These are phyloP conservation scores for Talaromyces sp. DNA, from an alignment of 2,329 filamentous ascomycete species.

Conservation along the genomic window DNA sequence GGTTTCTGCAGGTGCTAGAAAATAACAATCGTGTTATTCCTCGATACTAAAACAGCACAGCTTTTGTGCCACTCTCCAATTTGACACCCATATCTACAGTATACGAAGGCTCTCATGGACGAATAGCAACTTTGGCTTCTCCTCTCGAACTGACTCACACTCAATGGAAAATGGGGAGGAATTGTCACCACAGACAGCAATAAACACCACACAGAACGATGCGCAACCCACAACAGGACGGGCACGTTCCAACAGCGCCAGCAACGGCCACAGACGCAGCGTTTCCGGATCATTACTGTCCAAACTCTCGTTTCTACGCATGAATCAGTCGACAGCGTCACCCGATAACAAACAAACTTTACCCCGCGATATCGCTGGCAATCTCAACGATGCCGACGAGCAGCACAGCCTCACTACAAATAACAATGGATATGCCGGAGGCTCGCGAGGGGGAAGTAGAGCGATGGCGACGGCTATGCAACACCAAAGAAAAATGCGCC, in stretches of 20 bases:
- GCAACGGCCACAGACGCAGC: slow-evolving; percentile 38
- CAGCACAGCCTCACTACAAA: neutral
- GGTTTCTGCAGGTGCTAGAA: neutral
- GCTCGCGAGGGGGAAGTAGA: slow-evolving; percentile 36
- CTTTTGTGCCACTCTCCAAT: neutral
- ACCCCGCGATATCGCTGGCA: slow-evolving; percentile 27
- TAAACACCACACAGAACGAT: slow-evolving; percentile 23
- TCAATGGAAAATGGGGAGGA: slow-evolving; percentile 35
- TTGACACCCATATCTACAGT: neutral
- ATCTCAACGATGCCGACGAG: slow-evolving; percentile 15
- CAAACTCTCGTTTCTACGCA: slow-evolving; percentile 63
- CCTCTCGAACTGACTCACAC: neutral
- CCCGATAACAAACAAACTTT: neutral
- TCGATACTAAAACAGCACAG: neutral
- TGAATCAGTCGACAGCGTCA: slow-evolving; percentile 29
- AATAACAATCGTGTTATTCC: neutral
- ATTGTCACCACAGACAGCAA: slow-evolving; percentile 20
- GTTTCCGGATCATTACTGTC: slow-evolving; percentile 63
- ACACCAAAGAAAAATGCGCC: slow-evolving; percentile 54
- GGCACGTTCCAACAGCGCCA: slow-evolving; percentile 30
- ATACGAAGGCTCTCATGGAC: neutral
- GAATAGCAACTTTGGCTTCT: neutral
- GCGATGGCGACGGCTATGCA: slow-evolving; percentile 47
- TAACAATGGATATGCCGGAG: slow-evolving; percentile 22
- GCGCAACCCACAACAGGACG: slow-evolving; percentile 17